Percentiles rank a stretch among this genome's conserved stretches.
These are phyloP conservation scores for Pseudogymnoascus sp. DNA, from an alignment of 2,329 filamentous ascomycete genomes.

Conservation along the genomic window DNA sequence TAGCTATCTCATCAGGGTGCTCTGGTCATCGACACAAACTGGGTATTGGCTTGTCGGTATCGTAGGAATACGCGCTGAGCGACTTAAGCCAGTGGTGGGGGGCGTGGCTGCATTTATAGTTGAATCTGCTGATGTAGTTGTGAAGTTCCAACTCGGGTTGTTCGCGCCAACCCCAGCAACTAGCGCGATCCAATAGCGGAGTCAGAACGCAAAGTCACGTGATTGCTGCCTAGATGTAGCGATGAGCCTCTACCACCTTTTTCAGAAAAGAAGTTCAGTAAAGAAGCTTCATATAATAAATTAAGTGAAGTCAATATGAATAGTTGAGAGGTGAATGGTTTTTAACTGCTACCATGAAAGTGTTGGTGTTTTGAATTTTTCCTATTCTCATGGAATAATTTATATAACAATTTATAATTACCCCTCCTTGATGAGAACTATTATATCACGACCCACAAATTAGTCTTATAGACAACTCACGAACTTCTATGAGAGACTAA, in stretches of 20 bases:
- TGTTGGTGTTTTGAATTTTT: not conserved
- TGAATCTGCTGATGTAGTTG: constrained; percentile 10
- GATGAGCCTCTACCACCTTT: not conserved
- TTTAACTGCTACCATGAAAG: not conserved
- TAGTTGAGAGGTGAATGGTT: not conserved
- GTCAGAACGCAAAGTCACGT: not conserved
- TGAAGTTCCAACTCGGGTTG: constrained; percentile 3
- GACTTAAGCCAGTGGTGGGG: not conserved
- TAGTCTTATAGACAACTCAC: not conserved
- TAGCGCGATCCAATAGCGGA: constrained; percentile 8
- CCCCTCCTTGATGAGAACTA: not conserved
- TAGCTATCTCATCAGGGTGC: constrained; percentile 8
- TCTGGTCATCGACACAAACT: not conserved
- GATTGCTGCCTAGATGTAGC: not conserved
- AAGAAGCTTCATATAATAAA: not conserved
- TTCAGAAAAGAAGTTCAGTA: not conserved
- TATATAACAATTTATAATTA: not conserved
- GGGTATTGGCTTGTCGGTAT: not conserved
- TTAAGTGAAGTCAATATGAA: not conserved
- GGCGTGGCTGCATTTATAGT: not conserved
- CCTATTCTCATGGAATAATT: not conserved
- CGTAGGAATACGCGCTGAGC: constrained; percentile 3
- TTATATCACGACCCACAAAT: not conserved
- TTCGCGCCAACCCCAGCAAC: constrained; percentile 7
- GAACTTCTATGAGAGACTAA: not conserved